Conservation (phyloP, 768 basidiomycete genomes). For the Galerina marginata region DNA sequence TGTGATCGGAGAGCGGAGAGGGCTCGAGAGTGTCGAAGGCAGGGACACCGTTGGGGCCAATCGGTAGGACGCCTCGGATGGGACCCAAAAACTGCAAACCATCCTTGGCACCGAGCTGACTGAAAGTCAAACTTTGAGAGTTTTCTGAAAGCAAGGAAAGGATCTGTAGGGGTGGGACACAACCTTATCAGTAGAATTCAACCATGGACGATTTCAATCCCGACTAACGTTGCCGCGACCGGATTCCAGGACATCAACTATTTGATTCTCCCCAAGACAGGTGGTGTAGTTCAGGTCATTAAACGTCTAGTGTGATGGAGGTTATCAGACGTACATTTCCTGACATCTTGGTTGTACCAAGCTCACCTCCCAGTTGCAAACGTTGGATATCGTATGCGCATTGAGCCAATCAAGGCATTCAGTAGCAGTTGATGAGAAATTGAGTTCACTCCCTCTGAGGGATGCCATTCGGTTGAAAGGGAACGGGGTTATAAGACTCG, state of each 20-base stretch:
- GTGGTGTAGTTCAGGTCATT: slow-evolving; percentile 18
- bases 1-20: slow-evolving; percentile 11
- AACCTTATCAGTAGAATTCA: no score
- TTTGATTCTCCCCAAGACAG: slow-evolving; percentile 28
- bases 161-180: slow-evolving; percentile 13
- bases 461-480: slow-evolving; percentile 10
- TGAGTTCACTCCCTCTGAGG: slow-evolving; percentile 23
- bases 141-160: slow-evolving; percentile 17
- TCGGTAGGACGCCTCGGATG: slow-evolving; percentile 27
- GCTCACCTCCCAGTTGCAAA: slow-evolving; percentile 18
- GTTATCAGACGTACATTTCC: background rate
- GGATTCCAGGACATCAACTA: slow-evolving; percentile 26
- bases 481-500: slow-evolving; percentile 20
- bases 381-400: slow-evolving; percentile 6
- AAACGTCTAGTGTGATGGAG: slow-evolving; percentile 5
- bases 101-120: slow-evolving; percentile 23
- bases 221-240: slow-evolving; percentile 27
- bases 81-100: slow-evolving; percentile 29
- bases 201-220: background rate
- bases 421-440: slow-evolving; percentile 21
- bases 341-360: no score
- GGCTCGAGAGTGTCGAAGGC: slow-evolving; percentile 16
- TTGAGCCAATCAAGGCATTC: slow-evolving; percentile 21
- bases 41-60: slow-evolving; percentile 28
- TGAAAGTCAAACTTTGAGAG: slow-evolving; percentile 19